These are phyloP conservation scores for Rhododendron kiyosumense DNA, from an alignment of 148 eudicot genomes.

Conservation along the genomic window DNA sequence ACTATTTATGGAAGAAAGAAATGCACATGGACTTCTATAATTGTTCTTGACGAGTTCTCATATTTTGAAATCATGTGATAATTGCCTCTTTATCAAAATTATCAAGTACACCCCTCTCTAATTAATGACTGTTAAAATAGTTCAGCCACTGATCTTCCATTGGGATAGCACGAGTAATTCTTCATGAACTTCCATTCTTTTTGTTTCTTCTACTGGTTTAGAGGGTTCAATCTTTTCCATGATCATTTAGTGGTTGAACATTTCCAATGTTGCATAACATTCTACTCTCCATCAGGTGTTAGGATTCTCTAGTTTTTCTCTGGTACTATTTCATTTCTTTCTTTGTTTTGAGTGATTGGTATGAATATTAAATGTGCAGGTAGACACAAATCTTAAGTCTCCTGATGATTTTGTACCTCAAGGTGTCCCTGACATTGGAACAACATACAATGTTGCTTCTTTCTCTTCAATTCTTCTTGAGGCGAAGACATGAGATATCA, in stretches of 20 bases:
- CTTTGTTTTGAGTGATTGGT: not conserved
- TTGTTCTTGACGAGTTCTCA: not conserved
- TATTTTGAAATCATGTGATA: not conserved
- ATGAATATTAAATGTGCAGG: constrained; percentile 37
- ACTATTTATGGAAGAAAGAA: not conserved
- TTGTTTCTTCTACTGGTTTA: not conserved
- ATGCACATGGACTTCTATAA: not conserved
- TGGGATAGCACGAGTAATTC: not conserved
- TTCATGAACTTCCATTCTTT: not conserved
- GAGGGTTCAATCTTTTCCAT: not conserved
- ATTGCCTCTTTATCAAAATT: not conserved
- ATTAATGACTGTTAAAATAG: not conserved
- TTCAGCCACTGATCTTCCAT: not conserved
- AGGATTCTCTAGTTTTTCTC: not conserved
- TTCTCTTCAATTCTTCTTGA: constrained; percentile 75
- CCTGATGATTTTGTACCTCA: constrained; percentile 70
- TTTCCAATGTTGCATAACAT: not conserved
- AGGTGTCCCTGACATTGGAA: constrained; percentile 57
- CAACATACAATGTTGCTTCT: constrained; percentile 65
- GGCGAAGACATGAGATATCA: constrained; percentile 43
- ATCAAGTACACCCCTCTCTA: not conserved
- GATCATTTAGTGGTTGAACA: not conserved
- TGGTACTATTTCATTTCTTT: not conserved
- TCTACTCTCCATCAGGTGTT: not conserved
- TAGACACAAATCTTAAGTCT: constrained; percentile 75